These are phyloP conservation scores for Corchorus olitorius DNA, from an alignment of 345 rosid species.

Conservation along the genomic window DNA sequence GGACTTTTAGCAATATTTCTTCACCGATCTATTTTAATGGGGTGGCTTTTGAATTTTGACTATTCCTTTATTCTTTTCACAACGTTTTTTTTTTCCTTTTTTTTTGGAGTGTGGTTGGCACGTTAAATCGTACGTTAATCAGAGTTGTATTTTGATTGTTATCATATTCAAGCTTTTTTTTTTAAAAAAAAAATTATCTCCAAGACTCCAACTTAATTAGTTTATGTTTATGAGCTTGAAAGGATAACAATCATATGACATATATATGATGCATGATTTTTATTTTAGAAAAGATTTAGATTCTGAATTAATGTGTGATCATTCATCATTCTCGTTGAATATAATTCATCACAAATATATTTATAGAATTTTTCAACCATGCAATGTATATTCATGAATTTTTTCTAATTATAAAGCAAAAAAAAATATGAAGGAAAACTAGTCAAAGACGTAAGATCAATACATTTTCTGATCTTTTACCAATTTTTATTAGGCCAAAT, in stretches of 20 bases:
- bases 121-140: no score
- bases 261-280: background rate
- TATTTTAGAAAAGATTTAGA: background rate
- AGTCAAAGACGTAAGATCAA: conserved; percentile 21
- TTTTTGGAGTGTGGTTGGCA: background rate
- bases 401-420: background rate
- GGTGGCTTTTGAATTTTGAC: background rate
- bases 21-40: background rate
- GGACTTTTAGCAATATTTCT: background rate
- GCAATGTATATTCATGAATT: background rate
- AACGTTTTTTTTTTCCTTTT: no score
- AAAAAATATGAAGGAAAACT: background rate
- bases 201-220: no score
- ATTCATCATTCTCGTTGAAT: background rate
- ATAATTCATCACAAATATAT: background rate
- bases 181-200: no score
- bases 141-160: no score
- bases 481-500: background rate
- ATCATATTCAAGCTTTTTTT: no score
- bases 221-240: no score
- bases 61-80: background rate
- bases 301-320: background rate
- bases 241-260: no score
- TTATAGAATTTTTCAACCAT: background rate
- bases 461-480: background rate